Conservation (phyloP, 495 filamentous ascomycete genomes). For the Tuber brumale region DNA sequence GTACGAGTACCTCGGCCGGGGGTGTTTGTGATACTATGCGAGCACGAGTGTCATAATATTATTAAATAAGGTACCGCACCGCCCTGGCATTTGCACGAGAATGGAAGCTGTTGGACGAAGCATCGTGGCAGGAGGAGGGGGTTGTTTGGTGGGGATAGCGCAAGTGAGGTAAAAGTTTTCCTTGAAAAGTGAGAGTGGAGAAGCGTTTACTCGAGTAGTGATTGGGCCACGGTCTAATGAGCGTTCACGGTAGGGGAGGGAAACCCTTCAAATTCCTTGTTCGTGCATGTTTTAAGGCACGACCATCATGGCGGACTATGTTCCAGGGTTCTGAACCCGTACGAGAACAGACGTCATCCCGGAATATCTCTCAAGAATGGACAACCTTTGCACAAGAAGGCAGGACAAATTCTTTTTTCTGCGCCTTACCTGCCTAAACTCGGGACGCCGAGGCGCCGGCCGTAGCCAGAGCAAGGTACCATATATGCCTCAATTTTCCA, state of each 20-base stretch:
- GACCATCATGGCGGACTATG: neutral
- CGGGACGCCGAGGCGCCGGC: neutral
- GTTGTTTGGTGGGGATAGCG: too few species aligned
- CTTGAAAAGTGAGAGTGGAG: too few species aligned
- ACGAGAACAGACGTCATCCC: neutral
- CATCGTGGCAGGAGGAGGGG: neutral
- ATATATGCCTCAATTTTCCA: neutral
- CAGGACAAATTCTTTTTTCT: neutral
- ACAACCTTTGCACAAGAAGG: neutral
- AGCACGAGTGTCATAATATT: neutral
- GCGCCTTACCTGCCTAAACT: neutral
- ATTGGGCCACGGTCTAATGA: neutral
- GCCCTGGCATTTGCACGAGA: neutral
- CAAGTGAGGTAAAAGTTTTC: neutral
- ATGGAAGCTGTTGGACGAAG: neutral
- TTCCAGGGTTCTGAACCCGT: neutral
- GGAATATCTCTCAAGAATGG: neutral
- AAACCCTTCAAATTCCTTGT: neutral
- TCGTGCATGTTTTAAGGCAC: neutral
- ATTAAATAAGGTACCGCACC: neutral
- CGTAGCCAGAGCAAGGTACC: neutral
- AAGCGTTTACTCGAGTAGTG: neutral
- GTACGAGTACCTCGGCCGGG: neutral
- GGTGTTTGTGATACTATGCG: neutral
- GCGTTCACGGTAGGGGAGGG: neutral